Base-by-base conservation (phyloP, 2,329 filamentous ascomycete genomes). In the Pseudogymnoascus sp. region DNA sequence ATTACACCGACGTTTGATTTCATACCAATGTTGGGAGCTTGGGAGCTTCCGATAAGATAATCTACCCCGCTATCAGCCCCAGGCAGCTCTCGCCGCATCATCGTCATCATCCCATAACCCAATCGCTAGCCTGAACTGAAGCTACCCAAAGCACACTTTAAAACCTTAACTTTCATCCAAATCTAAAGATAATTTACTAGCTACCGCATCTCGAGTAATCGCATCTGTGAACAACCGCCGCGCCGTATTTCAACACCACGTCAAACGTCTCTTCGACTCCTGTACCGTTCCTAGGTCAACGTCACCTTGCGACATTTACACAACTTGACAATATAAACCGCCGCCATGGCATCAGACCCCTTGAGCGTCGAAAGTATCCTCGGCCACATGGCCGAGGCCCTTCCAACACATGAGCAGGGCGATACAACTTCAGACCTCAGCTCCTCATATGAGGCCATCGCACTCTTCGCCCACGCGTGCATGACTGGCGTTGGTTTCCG, bases 401-500 rank as follows among this genome's bases (percentile, higher is more conserved):
- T 87, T 60, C 82, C 84, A 8, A 80, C 78, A 2, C 82, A 84
- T 66, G 66, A 74, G 0, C 70, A 75, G 58, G 76, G 71, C 63
- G 83, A 85, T 69, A 78, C 78, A 16, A 78, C 76, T n/a, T 85
- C 83, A 4, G 82, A 85, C 65, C 71, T 92, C 30, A 85, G 86
- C 66, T 87, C 82, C 62, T 82, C 88, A 0, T 90, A 88, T 72
- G 92, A 97, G 75, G 90, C 88, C 57, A 78, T 97, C 63, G 91
- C 90, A 14, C 81, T 97, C 22, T 87, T 95, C 64, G 79, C 87
- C 18, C 93, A 99, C 73, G 88, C 90, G 3, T 91, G 87, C 69
- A 89, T 97, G 85, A 73, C 83, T 22, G 86, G 87, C 7, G 84
- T 93, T 2, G 89, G 86, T 65, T 97, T 97, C 72, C 82, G 87